Percentiles rank a stretch among this genome's conserved stretches.
These are phyloP conservation scores for Panicum miliaceum DNA, from an alignment of 176 grass and related monocot species.

Conservation along the genomic window DNA sequence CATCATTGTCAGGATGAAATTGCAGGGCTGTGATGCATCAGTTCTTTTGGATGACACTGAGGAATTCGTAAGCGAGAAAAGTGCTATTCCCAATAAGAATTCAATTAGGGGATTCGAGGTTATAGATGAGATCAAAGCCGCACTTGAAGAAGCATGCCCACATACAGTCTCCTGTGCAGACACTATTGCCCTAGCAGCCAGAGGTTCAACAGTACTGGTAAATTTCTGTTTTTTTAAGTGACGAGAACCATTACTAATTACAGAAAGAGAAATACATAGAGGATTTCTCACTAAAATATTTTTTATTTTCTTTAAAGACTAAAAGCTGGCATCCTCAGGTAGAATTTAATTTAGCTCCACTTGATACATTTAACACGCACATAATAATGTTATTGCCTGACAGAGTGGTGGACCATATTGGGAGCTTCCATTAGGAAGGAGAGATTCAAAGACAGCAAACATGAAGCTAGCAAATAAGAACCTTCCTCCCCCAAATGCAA, in stretches of 20 bases:
- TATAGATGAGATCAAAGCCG: conserved; percentile 77
- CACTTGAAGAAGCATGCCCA: conserved; percentile 79
- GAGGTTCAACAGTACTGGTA: conserved; percentile 76
- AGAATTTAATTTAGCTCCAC: neutral
- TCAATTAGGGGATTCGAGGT: conserved; percentile 87
- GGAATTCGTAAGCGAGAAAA: conserved; percentile 62
- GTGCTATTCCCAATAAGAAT: conserved; percentile 68
- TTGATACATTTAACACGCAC: conserved; percentile 6
- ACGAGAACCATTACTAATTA: conserved; percentile 12
- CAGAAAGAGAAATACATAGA: neutral
- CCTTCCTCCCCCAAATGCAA: conserved; percentile 83
- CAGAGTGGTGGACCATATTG: conserved; percentile 81
- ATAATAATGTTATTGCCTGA: conserved; percentile 23
- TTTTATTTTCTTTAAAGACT: neutral
- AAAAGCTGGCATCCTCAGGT: neutral
- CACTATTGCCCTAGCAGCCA: conserved; percentile 71
- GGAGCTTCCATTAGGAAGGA: conserved; percentile 88
- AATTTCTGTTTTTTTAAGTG: neutral
- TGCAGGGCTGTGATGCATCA: conserved; percentile 86
- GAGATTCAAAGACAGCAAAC: conserved; percentile 77
- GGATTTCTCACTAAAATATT: neutral
- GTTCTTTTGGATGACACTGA: conserved; percentile 70
- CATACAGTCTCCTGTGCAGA: conserved; percentile 76
- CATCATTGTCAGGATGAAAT: neutral
- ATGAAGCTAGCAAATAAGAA: conserved; percentile 83